Percentiles rank a stretch among this genome's conserved stretches.
Conservation (phyloP, 106 monocot genomes). For the Gastrodia elata region DNA sequence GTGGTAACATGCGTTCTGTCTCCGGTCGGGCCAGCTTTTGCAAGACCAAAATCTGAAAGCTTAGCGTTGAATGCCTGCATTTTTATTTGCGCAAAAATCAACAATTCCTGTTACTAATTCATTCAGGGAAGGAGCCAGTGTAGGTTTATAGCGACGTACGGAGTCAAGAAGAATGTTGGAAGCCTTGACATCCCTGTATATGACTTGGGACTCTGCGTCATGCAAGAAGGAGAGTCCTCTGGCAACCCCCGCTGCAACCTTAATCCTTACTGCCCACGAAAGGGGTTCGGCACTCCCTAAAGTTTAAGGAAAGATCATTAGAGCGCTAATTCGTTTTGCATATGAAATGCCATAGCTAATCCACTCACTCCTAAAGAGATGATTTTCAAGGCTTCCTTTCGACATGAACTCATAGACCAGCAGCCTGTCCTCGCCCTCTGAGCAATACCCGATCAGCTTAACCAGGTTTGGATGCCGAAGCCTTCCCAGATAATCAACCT, state of each 20-base stretch:
- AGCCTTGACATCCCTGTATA: slow-evolving; percentile 55
- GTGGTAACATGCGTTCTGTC: slow-evolving; percentile 59
- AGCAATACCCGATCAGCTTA: slow-evolving; percentile 30
- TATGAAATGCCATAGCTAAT: not conserved
- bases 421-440: slow-evolving; percentile 22
- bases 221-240: slow-evolving; percentile 48
- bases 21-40: slow-evolving; percentile 63
- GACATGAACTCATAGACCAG: slow-evolving; percentile 30
- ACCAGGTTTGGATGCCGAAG: slow-evolving; percentile 31
- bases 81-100: too few relatives aligned
- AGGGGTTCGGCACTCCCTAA: slow-evolving; percentile 40
- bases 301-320: not conserved
- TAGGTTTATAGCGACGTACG: slow-evolving; percentile 12
- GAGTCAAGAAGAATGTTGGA: slow-evolving; percentile 54
- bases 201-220: slow-evolving; percentile 41
- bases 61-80: slow-evolving; percentile 35
- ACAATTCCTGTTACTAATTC: too few relatives aligned
- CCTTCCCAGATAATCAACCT: slow-evolving; percentile 31
- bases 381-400: slow-evolving; percentile 29
- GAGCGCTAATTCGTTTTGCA: not conserved
- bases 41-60: slow-evolving; percentile 66
- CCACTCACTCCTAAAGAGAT: slow-evolving; percentile 28
- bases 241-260: slow-evolving; percentile 50
- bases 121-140: not conserved
- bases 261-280: slow-evolving; percentile 45